Base-by-base conservation (phyloP, 1,284 basidiomycete genomes). In the Dichomitus squalens region DNA sequence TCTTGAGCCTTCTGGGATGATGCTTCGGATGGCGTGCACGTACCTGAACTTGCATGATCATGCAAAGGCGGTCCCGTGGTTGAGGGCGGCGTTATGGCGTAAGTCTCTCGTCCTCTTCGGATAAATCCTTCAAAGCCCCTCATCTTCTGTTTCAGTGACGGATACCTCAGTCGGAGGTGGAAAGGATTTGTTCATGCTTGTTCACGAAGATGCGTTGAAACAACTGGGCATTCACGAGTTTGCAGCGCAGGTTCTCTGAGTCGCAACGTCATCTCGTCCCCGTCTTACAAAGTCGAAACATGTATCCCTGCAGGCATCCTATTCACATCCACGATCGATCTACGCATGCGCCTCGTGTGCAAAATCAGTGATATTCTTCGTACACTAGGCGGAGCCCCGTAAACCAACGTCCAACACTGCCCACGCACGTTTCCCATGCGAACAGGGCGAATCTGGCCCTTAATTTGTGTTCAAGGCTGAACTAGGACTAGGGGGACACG, bases 401-500 rank as follows among this genome's bases (percentile, higher is more conserved):
- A 18, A 29, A 29, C 16, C 39, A 5, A 18, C 4, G 23, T 39
- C 7, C 27, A 23, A 40, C 35, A 36, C 36, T 36, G 54, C 54
- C n/a, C 52, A 38, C 38, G 51, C 46, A 36, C 41, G 51, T 40
- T 43, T 29, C 6, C 29, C 44, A 18, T 18, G 31, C 31, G 29
- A n/a, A n/a, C 9, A 27, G 20, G 7, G 16, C 33, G 18, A 38
- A 18, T 18, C 33, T 41, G 6, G 46, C 33, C 9, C 41, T 25
- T 43, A 23, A 7, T 25, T 36, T 23, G 12, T 4, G 14, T 18
- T 9, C n/a, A 29, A 23, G 18, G 16, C 55, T 50, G 7, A n/a
- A 59, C 52, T 57, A n/a, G 58, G 55, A 55, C 38, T 58, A 63
- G 61, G 46, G n/a, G 41, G n/a, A 55, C 55, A 59, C 53, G 61